Evolutionary conservation across 2,329 filamentous ascomycete species (phyloP).

Genomic region (Claviceps maximensis): DNA sequence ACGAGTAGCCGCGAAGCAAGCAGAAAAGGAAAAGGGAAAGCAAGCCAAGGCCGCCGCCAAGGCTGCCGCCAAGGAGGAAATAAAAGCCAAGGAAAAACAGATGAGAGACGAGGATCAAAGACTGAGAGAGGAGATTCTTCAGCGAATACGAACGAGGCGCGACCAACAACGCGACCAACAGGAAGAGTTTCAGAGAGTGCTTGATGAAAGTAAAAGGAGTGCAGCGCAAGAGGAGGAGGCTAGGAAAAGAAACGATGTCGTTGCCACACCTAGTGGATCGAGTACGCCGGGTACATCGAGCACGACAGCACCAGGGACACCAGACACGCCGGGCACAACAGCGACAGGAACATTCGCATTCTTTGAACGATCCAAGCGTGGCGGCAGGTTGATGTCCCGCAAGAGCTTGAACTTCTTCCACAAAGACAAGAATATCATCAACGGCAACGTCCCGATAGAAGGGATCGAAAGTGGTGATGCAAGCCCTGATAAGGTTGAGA

Average conservation of each 20-base stretch:
- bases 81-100: constrained; percentile 10
- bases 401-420: constrained; percentile 59
- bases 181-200: constrained; percentile 45
- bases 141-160: constrained; percentile 36
- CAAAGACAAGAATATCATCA: constrained; percentile 30
- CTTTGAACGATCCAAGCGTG: constrained; percentile 54
- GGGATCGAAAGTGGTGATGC: constrained; percentile 18
- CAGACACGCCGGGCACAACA: background rate
- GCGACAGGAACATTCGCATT: constrained; percentile 30
- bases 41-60: constrained; percentile 28
- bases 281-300: background rate
- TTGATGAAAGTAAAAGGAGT: constrained; percentile 53
- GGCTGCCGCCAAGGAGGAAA: constrained; percentile 18
- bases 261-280: background rate
- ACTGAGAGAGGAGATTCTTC: constrained; percentile 40
- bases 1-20: constrained; percentile 41
- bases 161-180: constrained; percentile 50
- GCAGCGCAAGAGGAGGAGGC: constrained; percentile 38
- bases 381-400: constrained; percentile 66
- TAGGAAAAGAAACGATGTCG: constrained; percentile 26
- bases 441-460: constrained; percentile 6
- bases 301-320: background rate
- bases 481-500: constrained; percentile 30
- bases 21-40: constrained; percentile 22
- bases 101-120: constrained; percentile 21